phyloP scores from a whole-genome alignment of 805 yeast genomes.

The Candida sanyiensis region DNA sequence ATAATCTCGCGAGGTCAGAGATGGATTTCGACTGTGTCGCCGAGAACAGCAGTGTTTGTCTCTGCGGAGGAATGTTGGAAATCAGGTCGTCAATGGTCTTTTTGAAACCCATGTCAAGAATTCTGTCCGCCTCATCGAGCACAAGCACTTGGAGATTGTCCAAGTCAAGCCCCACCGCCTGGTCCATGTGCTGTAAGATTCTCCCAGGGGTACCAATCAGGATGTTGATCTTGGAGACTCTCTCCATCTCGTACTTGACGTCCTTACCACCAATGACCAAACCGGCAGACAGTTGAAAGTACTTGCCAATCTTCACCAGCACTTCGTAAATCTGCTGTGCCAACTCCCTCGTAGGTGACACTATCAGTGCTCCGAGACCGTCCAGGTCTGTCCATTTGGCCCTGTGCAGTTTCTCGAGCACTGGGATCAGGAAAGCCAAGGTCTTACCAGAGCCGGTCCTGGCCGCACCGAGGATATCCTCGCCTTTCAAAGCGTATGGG shows the following conservation, averaged over 20 bases:
- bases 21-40: constrained; percentile 92
- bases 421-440: constrained; percentile 78
- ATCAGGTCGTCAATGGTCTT: constrained; percentile 65
- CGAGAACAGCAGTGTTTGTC: constrained; percentile 88
- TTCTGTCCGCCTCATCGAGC: constrained; percentile 89
- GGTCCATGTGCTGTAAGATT: constrained; percentile 65
- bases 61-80: constrained; percentile 73
- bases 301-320: constrained; percentile 51
- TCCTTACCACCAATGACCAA: constrained; percentile 60
- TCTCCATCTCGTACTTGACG: constrained; percentile 68
- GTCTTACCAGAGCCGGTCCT: constrained; percentile 98
- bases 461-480: constrained; percentile 94
- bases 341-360: constrained; percentile 65
- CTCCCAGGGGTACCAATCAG: constrained; percentile 93
- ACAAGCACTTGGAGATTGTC: constrained; percentile 68
- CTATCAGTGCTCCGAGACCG: constrained; percentile 58
- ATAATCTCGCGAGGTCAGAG: constrained; percentile 74
- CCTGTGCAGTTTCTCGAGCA: constrained; percentile 60
- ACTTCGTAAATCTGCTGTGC: constrained; percentile 73
- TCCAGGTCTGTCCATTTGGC: constrained; percentile 31
- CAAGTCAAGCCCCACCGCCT: constrained; percentile 54
- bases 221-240: constrained; percentile 66
- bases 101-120: constrained; percentile 74
- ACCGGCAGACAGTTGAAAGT: constrained; percentile 55
- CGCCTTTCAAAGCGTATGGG: constrained; percentile 66